Percentiles rank a stretch among this genome's conserved stretches.
These are phyloP conservation scores for Fusarium agapanthi DNA, from an alignment of 2,329 filamentous ascomycete genomes.

Conservation along the genomic window DNA sequence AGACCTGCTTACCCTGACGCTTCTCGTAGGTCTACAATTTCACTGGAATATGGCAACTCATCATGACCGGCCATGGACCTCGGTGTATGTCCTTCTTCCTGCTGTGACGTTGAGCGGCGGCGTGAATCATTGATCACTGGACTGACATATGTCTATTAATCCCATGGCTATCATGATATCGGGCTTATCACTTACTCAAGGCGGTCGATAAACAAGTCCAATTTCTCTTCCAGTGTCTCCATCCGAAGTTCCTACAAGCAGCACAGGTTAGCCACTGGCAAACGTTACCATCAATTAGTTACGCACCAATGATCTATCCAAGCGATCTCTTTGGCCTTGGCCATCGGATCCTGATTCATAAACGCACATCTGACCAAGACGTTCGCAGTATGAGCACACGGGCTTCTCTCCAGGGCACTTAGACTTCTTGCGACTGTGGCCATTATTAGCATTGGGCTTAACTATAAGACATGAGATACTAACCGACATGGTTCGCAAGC, in stretches of 20 bases:
- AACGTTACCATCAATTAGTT: rapidly evolving
- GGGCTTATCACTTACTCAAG: background rate
- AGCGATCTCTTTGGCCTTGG: background rate
- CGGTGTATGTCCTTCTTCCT: background rate
- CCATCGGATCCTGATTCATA: background rate
- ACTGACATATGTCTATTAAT: rapidly evolving
- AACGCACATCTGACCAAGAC: background rate
- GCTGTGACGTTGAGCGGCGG: background rate
- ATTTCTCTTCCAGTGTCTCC: background rate
- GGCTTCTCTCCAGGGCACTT: background rate
- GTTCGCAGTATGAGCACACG: background rate
- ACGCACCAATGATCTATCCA: background rate
- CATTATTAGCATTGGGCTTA: rapidly evolving
- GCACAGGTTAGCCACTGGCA: background rate
- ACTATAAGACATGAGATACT: rapidly evolving
- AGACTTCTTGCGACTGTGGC: background rate
- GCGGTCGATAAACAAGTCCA: background rate
- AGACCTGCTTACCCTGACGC: background rate
- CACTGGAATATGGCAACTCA: background rate
- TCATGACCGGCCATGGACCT: background rate
- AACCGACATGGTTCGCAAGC: background rate
- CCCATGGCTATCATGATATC: rapidly evolving
- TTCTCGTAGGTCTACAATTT: rapidly evolving
- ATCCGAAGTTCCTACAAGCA: background rate
- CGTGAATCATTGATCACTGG: background rate